phyloP scores from a whole-genome alignment of 345 rosid genomes.

The Salix purpurea region DNA sequence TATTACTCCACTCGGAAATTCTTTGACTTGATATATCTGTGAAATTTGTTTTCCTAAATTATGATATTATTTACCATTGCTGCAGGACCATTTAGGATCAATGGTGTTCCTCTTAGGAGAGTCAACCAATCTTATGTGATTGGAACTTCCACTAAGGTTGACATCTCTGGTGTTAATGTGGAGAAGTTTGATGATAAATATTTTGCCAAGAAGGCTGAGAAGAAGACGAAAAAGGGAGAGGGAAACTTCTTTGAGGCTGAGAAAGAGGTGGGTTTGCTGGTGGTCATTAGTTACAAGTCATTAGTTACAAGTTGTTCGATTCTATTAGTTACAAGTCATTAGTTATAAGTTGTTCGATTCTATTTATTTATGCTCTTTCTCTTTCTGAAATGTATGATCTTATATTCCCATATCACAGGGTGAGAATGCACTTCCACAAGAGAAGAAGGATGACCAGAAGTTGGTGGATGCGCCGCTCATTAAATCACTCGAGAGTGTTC shows the following conservation, averaged over 20 bases:
- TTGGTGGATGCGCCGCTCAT: slow-evolving; percentile 54
- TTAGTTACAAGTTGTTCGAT: slow-evolving; percentile 9
- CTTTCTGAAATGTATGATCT: too few relatives aligned
- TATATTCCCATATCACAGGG: slow-evolving; percentile 33
- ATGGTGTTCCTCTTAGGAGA: slow-evolving; percentile 69
- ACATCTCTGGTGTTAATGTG: slow-evolving; percentile 52
- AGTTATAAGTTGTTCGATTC: not conserved
- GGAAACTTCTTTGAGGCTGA: slow-evolving; percentile 78
- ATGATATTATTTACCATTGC: not conserved
- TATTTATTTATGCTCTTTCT: not conserved
- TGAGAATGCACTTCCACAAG: slow-evolving; percentile 61
- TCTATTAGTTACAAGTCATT: slow-evolving; percentile 19
- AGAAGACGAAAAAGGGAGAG: slow-evolving; percentile 69
- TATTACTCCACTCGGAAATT: not conserved
- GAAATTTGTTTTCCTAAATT: not conserved
- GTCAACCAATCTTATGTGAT: slow-evolving; percentile 63
- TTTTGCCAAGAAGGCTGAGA: slow-evolving; percentile 52
- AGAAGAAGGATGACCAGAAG: slow-evolving; percentile 84
- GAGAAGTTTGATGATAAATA: slow-evolving; percentile 41
- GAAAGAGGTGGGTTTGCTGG: slow-evolving; percentile 40
- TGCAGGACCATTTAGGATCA: slow-evolving; percentile 68
- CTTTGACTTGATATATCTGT: not conserved
- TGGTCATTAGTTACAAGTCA: slow-evolving; percentile 12
- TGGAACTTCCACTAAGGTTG: slow-evolving; percentile 67
- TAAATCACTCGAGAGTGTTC: slow-evolving; percentile 60